Percentiles rank a stretch among this genome's conserved stretches.
These are phyloP conservation scores for Wickerhamiella azymoides DNA, from an alignment of 805 yeast genomes.

Conservation along the genomic window DNA sequence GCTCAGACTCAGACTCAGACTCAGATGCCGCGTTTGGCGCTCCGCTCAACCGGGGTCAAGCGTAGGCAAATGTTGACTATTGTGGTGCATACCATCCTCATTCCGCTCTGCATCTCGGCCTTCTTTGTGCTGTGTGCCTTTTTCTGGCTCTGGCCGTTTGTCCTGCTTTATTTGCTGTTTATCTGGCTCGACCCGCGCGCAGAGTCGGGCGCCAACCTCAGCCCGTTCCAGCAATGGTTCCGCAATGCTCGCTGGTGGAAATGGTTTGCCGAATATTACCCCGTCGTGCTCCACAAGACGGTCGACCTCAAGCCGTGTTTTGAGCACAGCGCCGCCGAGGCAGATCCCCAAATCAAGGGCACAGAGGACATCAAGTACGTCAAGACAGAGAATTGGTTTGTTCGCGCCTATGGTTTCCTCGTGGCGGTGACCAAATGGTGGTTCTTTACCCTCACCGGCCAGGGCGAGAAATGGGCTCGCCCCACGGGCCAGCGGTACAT, in stretches of 20 bases:
- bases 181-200: slow-evolving; percentile 51
- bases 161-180: slow-evolving; percentile 49
- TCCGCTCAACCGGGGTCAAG: slow-evolving; percentile 22
- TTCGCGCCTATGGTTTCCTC: not conserved
- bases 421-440: slow-evolving; percentile 10
- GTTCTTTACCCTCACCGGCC: slow-evolving; percentile 8
- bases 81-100: slow-evolving; percentile 59
- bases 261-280: slow-evolving; percentile 66
- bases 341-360: not conserved
- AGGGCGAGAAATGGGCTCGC: slow-evolving; percentile 33
- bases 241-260: slow-evolving; percentile 50
- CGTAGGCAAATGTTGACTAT: slow-evolving; percentile 56
- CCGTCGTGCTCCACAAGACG: slow-evolving; percentile 56
- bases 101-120: slow-evolving; percentile 34
- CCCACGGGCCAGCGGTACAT: slow-evolving; percentile 40
- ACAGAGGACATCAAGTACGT: not conserved
- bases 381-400: not conserved
- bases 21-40: slow-evolving; percentile 5
- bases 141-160: slow-evolving; percentile 52
- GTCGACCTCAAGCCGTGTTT: slow-evolving; percentile 63
- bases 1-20: not conserved
- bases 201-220: slow-evolving; percentile 53
- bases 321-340: not conserved
- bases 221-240: slow-evolving; percentile 43
- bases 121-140: slow-evolving; percentile 46